Evolutionary conservation across 768 basidiomycete genomes (phyloP), one percentile per base, ranked within the genome.

Genomic region (Phylloporus sp.): DNA sequence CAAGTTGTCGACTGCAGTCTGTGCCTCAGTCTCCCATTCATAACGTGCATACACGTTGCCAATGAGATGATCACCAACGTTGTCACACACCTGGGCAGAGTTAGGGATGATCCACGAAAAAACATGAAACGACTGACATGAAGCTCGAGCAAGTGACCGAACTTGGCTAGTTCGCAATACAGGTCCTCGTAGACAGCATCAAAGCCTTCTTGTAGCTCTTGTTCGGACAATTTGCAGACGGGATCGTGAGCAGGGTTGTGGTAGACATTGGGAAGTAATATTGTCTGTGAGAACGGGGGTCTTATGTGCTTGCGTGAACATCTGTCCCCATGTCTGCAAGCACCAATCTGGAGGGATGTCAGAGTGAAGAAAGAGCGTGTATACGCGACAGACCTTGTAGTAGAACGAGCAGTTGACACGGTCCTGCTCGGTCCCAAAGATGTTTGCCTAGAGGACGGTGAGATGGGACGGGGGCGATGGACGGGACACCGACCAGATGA

Each of bases 391-490:
- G 55, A 89, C 89, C 75, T 95, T 95, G 77, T 95, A 94, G 74
- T 97, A 98, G 76, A 99, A 98, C 1, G 95, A 97, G 67, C 95
- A 99, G 68, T 99, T 99, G 57, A 99, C 95, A 61, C 95, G 86
- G 67, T 91, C 89, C 70, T 91, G 90, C 70, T 92, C 90, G 55
- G 91, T 94, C 59, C 91, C 91, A 62, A 95, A 97, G 68, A 97
- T 97, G 56, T 95, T 94, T 55, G 94, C 93, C 85, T 95, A 53
- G 7, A 40, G 11, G 45, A 26, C 31, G 28, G 13, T 55, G 31
- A 54, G 55, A 6, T 31, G 29, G 10, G 45, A 32, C 16, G 32
- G 23, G 44, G 5, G 16, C 4, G 18, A 42, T 34, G 27, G 41
- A 48, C 12, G 32, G 22, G 49, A 44, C 43, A 51, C 50, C 68